Evolutionary conservation across 768 basidiomycete species (phyloP), one percentile per base, ranked within the genome.

Genomic region (Termitomyces sp.): DNA sequence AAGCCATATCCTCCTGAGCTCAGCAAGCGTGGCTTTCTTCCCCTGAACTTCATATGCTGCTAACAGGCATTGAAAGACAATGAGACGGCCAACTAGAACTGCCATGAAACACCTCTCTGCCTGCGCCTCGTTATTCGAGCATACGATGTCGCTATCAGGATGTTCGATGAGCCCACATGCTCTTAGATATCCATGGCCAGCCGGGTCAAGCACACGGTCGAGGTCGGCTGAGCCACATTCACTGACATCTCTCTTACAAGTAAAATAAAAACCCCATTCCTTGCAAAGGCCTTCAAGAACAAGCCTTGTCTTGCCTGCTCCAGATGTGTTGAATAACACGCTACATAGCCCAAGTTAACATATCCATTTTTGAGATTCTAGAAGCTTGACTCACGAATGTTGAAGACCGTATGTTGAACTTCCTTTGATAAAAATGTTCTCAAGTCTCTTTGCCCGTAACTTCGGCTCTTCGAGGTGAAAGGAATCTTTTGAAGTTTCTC

Each of bases 251-350:
- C 26, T 30, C 2, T 13, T 18, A 13, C 56, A 57, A 28, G 47
- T 57, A 18, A 57, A 38, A 30, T 49, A 57, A n/a, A 57, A 49
- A 1, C 56, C 56, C 33, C 44, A 56, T 14, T 56, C 18, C 13
- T 36, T 13, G 46, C 56, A 56, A 40, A 56, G 56, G 23, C 56
- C 56, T 32, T 50, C 56, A 12, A 57, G 47, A 26, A 57, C 28
- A 23, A 57, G 47, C 7, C 28, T 49, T 2, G 48, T 49, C 16
- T 49, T 49, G 12, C 48, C 48, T 30, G 48, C 48, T 16, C 48
- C 48, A 18, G 48, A 30, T 5, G 48, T 49, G 9, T 49, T 49
- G 30, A 49, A 49, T 16, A 49, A 30, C 16, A 49, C 48, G 0
- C 48, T 49, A 18, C 4, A 9, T 32, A 28, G 2, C 28, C 13